These are phyloP conservation scores for Podospora conica DNA, from an alignment of 495 filamentous ascomycete genomes.

Conservation along the genomic window DNA sequence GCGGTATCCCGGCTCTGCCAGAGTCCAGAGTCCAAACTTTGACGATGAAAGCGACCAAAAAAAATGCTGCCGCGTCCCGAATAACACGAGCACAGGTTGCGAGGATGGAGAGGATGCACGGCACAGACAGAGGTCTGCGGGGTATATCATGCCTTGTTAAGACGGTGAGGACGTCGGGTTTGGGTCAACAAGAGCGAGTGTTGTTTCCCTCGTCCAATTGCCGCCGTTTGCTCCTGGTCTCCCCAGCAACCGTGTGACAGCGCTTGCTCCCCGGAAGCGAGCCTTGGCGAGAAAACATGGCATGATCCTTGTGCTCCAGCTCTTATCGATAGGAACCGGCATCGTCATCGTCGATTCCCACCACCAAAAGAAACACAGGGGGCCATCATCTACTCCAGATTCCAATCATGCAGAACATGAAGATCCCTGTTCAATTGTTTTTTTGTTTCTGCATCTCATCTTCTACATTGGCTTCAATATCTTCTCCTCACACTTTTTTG, in stretches of 20 bases:
- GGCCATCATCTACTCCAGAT: too few species aligned
- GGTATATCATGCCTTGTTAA: constrained; percentile 22
- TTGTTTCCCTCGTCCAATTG: constrained; percentile 23
- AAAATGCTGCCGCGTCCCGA: constrained; percentile 2
- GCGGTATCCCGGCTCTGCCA: neutral
- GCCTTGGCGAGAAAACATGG: neutral
- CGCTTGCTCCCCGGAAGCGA: too few species aligned
- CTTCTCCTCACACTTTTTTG: too few species aligned
- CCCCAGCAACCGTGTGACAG: constrained; percentile 26
- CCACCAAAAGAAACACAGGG: too few species aligned
- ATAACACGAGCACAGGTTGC: constrained; percentile 4
- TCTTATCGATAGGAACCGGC: neutral
- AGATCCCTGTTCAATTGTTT: too few species aligned
- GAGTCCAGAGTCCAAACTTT: neutral
- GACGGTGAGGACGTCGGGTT: neutral
- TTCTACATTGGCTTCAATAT: too few species aligned
- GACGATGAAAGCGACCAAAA: constrained; percentile 6
- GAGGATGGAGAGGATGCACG: neutral
- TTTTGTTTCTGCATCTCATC: too few species aligned
- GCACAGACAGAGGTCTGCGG: constrained; percentile 10
- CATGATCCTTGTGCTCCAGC: neutral
- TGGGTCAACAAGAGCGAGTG: too few species aligned
- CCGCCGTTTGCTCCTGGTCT: neutral
- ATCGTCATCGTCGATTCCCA: neutral
- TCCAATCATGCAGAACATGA: too few species aligned